Base-by-base conservation (phyloP, 1,284 basidiomycete genomes). In the Kwoniella shivajii region DNA sequence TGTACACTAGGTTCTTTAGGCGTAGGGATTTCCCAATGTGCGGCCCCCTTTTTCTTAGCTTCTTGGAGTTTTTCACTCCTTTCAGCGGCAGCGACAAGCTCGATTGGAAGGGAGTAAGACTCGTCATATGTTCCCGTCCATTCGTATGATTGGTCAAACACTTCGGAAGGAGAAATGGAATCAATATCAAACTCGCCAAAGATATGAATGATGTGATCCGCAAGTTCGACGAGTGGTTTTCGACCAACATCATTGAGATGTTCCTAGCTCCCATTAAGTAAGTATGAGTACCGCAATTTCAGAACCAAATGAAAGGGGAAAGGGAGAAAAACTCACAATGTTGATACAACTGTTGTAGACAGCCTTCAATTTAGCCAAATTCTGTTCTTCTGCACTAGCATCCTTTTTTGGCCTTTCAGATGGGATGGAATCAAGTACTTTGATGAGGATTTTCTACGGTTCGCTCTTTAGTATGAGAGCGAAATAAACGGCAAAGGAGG, bases 321-420 rank as follows among this genome's bases (percentile, higher is more conserved):
- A 18, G 38, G 37, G 20, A 38, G 30, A 22, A 39, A 7, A 9
- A 66, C 73, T 45, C 43, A 74, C 73, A 70, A 91, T 86, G 65
- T 95, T 84, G 78, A 90, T 81, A 79, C 95, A 99, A 18, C 90
- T 90, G 16, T 80, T 69, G 76, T 94, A 97, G 55, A 92, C 84
- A 36, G 84, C 82, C 53, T 88, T 85, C 56, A 99, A 82, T 78
- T 95, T 95, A 60, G 79, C 80, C 26, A 95, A 82, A 47, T 94
- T 84, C 60, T 82, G 78, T 50, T 83, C 79, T 68, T 95, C 92
- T 55, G 76, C 75, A 18, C 61, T 65, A 33, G 58, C 65, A 31
- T 43, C 44, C 4, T 60, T 50, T 4, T 46, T 29, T 6, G 59
- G 50, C 27, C 62, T 56, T 20, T 38, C 49, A 6, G 54, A 51